A percentile compares a stretch with the other conserved stretches of the same genome.
Conservation (phyloP, 768 basidiomycete species). For the Boletellus emodensis region DNA sequence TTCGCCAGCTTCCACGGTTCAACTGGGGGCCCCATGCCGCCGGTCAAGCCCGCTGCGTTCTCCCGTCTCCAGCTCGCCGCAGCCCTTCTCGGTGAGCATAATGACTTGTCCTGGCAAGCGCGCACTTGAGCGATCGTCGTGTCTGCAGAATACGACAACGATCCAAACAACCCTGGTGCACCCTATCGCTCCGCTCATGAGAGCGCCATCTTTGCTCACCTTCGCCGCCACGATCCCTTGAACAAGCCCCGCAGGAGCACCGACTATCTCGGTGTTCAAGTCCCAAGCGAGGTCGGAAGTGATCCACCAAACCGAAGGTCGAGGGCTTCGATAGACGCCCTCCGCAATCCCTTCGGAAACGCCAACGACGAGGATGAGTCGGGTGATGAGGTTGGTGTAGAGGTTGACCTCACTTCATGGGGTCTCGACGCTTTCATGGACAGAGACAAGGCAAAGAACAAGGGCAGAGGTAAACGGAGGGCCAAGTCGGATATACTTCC, state of each 20-base stretch:
- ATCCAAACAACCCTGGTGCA: conserved; percentile 60
- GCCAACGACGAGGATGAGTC: conserved; percentile 56
- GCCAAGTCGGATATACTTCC: conserved; percentile 39
- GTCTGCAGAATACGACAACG: conserved; percentile 82
- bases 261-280: conserved; percentile 64
- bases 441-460: conserved; percentile 53
- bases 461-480: conserved; percentile 37
- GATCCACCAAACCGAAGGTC: conserved; percentile 47
- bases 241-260: conserved; percentile 49
- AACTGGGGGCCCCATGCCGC: conserved; percentile 15
- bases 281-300: conserved; percentile 62
- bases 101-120: not conserved
- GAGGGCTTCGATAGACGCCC: conserved; percentile 54
- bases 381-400: conserved; percentile 46
- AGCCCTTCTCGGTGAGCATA: conserved; percentile 67
- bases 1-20: not conserved
- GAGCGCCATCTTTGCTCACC: conserved; percentile 81
- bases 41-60: conserved; percentile 44
- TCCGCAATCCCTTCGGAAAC: conserved; percentile 73
- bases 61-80: conserved; percentile 86
- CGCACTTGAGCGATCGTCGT: not conserved
- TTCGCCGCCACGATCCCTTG: conserved; percentile 53
- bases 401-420: conserved; percentile 82
- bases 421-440: conserved; percentile 75
- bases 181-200: conserved; percentile 69